Base-by-base conservation (phyloP, 192 early-diverging fungal species). In the Spizellomyces punctatus region DNA sequence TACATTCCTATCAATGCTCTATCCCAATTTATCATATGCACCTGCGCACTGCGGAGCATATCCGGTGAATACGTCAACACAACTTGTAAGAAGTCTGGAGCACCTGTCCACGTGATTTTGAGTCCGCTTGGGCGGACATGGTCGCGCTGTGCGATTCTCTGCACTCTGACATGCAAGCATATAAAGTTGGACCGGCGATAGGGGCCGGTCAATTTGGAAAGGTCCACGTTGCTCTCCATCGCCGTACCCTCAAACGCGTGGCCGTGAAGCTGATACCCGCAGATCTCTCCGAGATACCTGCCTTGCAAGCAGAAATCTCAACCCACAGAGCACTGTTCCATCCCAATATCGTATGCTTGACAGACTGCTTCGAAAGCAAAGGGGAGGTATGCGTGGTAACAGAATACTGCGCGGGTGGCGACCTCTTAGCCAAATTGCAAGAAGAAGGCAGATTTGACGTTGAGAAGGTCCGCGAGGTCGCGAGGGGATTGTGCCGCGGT, bases 161-260 rank as follows among this genome's bases (percentile, higher is more conserved):
- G 27, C 3, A 36, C 27, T 36, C 27, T 36, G 27, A 19, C 12
- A 54, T 54, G 50, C 50, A 54, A 21, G 56, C 74, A 6, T 72
- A 77, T 47, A 46, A 68, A 5, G 67, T 77, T 12, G 75, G 75
- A 2, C 63, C 70, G 58, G 63, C 69, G 52, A 77, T 78, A 47
- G 76, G 76, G 6, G 36, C 45, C 5, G 76, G 76, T n/a, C 72
- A 78, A 57, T 78, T 71, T 50, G 76, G 76, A 46, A 73, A 74
- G 45, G 73, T 74, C 19, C 21, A 63, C 14, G 19, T 21, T 56
- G 65, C 64, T 14, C 16, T 71, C 65, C 67, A 68, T 22, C 64
- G 42, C 10, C 64, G 63, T 9, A 63, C 76, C 61, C 10, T 16
- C 1, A 67, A 57, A 12, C 46, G 27, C n/a, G 64, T 66, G n/a